phyloP scores from a whole-genome alignment of 2,329 filamentous ascomycete genomes.

The Pseudocercospora crystallina region DNA sequence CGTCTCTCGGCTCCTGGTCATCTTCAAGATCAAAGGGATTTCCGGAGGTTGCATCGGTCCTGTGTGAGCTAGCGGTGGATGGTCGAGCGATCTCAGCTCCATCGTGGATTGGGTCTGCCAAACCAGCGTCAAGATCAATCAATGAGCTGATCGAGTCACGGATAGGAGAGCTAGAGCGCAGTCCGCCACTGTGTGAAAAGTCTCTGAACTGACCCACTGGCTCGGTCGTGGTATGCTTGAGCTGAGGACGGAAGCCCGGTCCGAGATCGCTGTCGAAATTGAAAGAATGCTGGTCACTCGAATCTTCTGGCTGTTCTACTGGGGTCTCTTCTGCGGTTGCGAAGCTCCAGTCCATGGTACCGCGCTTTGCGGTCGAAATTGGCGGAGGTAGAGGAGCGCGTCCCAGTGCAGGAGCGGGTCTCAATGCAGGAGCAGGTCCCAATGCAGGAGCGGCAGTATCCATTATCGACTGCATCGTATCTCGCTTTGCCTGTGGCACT shows the following conservation, averaged over 20 bases:
- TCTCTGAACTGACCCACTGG: slow-evolving; percentile 41
- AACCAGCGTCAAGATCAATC: slow-evolving; percentile 46
- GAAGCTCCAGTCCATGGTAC: slow-evolving; percentile 51
- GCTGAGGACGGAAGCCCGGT: slow-evolving; percentile 39
- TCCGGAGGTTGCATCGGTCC: slow-evolving; percentile 43
- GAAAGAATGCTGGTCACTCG: slow-evolving; percentile 33
- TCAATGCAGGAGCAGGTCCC: neutral
- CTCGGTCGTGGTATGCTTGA: slow-evolving; percentile 44
- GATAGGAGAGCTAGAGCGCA: slow-evolving; percentile 8
- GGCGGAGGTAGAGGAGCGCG: too few species aligned
- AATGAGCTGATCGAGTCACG: slow-evolving; percentile 42
- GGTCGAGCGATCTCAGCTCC: slow-evolving; percentile 42
- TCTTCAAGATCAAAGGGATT: slow-evolving; percentile 54
- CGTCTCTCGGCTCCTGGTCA: slow-evolving; percentile 28
- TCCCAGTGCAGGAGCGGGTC: slow-evolving; percentile 31
- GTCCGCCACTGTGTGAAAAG: slow-evolving; percentile 31
- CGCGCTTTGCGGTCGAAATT: slow-evolving; percentile 36
- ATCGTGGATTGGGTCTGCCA: slow-evolving; percentile 30
- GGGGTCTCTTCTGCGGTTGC: slow-evolving; percentile 38
- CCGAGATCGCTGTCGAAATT: slow-evolving; percentile 27
- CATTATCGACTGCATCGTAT: slow-evolving; percentile 51
- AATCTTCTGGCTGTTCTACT: slow-evolving; percentile 27
- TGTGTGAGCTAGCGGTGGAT: slow-evolving; percentile 43
- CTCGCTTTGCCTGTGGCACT: slow-evolving; percentile 32
- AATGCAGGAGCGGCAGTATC: slow-evolving; percentile 37